Conservation (phyloP, 2,329 filamentous ascomycete species). For the Ophiocordyceps camponoti-leonardi region DNA sequence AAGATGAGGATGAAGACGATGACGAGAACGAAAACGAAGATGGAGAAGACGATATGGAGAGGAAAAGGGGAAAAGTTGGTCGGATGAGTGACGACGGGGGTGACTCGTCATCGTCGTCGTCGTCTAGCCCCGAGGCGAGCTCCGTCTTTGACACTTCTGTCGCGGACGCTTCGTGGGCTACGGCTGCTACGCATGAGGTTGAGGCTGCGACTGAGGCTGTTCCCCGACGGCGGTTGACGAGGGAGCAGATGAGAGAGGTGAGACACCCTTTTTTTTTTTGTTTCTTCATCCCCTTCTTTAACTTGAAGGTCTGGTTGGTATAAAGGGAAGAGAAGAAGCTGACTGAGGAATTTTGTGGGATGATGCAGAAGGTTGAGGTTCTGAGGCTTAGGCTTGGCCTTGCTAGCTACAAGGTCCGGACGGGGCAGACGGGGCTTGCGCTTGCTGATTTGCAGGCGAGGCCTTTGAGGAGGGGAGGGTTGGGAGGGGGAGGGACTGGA, state of each 20-base stretch:
- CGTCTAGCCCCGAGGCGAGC: slow-evolving; percentile 22
- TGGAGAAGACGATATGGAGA: no score
- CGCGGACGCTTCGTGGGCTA: slow-evolving; percentile 26
- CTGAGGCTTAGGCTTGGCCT: slow-evolving; percentile 52
- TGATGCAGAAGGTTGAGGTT: slow-evolving; percentile 41
- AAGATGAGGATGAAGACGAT: no score
- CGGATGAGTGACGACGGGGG: slow-evolving; percentile 3
- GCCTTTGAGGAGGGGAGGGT: slow-evolving; percentile 11
- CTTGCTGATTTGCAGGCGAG: slow-evolving; percentile 37
- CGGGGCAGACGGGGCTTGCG: slow-evolving; percentile 51
- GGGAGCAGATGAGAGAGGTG: slow-evolving; percentile 36
- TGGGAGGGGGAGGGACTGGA: no score
- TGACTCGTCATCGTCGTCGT: no score
- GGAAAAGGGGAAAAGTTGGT: neutral
- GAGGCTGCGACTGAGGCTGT: slow-evolving; percentile 11
- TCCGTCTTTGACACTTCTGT: slow-evolving; percentile 33
- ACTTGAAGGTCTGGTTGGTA: neutral
- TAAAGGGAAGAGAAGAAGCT: no score
- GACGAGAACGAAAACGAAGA: no score
- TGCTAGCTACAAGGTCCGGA: slow-evolving; percentile 59
- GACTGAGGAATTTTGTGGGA: neutral
- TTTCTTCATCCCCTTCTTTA: neutral
- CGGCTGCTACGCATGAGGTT: slow-evolving; percentile 31
- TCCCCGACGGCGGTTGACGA: slow-evolving; percentile 21
- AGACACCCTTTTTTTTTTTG: slow-evolving; percentile 3